Evolutionary conservation across 768 basidiomycete genomes (phyloP), one percentile per base, ranked within the genome.

Genomic region (Gloeophyllum trabeum): DNA sequence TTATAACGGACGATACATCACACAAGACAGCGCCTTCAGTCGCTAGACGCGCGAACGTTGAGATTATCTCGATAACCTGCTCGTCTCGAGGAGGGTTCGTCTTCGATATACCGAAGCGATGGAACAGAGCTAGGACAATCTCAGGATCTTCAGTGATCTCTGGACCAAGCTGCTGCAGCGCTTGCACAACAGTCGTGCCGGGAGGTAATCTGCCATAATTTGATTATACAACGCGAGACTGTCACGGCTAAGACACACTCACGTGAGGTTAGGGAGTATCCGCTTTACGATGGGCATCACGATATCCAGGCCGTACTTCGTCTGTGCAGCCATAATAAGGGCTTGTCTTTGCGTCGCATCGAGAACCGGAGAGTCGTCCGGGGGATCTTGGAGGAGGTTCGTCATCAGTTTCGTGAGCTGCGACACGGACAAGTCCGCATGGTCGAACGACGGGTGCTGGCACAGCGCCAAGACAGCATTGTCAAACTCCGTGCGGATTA

Each of bases 391-490:
- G 47, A 93, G 71, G 45, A 92, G 67, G 58, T 89, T 90, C 38
- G 79, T 69, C 65, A 92, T 72, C 49, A 93, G 65, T 65, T 86
- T 85, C 47, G 77, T 72, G 45, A 88, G 68, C 53, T 89, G 88
- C 37, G 70, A 68, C 10, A 81, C 77, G 18, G 75, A 73, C 45
- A 91, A 67, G 59, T 88, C 84, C 35, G 80, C 80, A 53, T 83
- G 76, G 59, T 91, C 89, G 53, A 88, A 86, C 30, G 80, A 80
- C 10, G 85, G 81, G 39, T 76, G 79, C 51, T 86, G 84, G 57
- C 81, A 84, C 38, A 91, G 65, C 16, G 83, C 74, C 43, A 82
- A 58, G 14, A 80, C 69, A 3, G 86, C 86, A 45, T 78, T 80
- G 54, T 89, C 87, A 52, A 90, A 90, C 47, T 89, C 84, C 43